phyloP scores from a whole-genome alignment of 108 stramenopile species.

The Epithemia pelagica region DNA sequence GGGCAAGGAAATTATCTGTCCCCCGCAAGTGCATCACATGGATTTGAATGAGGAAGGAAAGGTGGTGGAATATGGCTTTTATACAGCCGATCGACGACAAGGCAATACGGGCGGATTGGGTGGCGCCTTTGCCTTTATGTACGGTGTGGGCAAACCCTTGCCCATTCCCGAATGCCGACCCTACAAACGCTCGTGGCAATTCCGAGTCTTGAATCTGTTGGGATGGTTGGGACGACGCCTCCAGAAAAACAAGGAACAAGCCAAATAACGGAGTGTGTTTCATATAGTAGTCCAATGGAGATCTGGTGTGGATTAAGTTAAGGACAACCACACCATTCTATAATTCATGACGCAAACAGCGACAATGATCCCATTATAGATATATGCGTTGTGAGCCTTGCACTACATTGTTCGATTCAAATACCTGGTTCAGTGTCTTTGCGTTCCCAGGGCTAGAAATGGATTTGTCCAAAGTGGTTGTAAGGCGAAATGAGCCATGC shows the following conservation, averaged over 20 bases:
- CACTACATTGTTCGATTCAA: too few relatives aligned
- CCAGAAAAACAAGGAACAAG: neutral
- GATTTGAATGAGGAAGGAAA: conserved; percentile 44
- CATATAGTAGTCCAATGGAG: too few relatives aligned
- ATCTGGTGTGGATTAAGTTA: too few relatives aligned
- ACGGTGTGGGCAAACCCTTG: conserved; percentile 59
- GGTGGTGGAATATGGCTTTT: conserved; percentile 62
- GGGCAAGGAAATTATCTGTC: conserved; percentile 32
- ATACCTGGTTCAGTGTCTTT: too few relatives aligned
- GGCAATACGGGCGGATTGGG: conserved; percentile 81
- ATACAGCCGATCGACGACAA: conserved; percentile 60
- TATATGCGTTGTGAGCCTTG: too few relatives aligned
- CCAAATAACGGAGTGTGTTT: neutral
- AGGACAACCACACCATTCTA: too few relatives aligned
- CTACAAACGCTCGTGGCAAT: conserved; percentile 47
- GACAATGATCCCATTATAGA: too few relatives aligned
- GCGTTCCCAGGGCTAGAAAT: too few relatives aligned
- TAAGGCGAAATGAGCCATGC: too few relatives aligned
- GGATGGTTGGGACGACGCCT: conserved; percentile 1
- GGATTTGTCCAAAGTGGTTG: too few relatives aligned
- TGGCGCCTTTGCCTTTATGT: conserved; percentile 67
- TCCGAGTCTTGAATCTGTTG: conserved; percentile 15
- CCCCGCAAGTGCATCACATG: conserved; percentile 36
- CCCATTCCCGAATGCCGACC: conserved; percentile 66
- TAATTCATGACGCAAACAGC: too few relatives aligned